Evolutionary conservation across 768 basidiomycete genomes (phyloP), one percentile per base, ranked within the genome.

Genomic region (Mycena amicta): DNA sequence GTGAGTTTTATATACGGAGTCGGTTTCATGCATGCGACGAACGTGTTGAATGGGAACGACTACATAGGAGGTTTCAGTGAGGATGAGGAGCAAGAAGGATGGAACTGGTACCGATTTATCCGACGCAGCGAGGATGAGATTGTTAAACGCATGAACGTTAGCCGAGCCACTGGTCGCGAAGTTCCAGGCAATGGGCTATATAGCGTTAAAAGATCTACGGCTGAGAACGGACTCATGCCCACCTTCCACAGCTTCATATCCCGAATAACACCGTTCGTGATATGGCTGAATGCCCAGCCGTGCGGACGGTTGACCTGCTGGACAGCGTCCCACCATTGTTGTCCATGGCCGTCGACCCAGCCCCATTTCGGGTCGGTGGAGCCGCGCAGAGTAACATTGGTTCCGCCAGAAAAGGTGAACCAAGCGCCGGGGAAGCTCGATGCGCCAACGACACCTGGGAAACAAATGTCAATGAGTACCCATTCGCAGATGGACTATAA

Each of bases 41-140:
- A 85, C 83, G 83, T 85, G 61, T 86, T 86, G 69, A 83, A 84
- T 6, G 84, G 83, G 72, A 84, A 84, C 1, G 80, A 75, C 80
- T 84, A 58, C 8, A 39, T 22, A 20, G 8, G 37, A 12, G 37
- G 59, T 11, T 60, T 40, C 53, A 16, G 45, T 4, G 30, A 23
- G 16, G 18, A n/a, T 20, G 23, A 15, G 25, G 20, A 40, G 40
- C 11, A 45, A 33, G 23, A 27, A 49, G 5, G 30, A 3, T 1
- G 40, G 40, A 16, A 25, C 33, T 46, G 62, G 53, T 59, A 77
- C 78, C 18, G 67, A 60, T 20, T 71, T 80, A 59, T 79, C 76
- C 1, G 86, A 85, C 6, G 79, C 68, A 0, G 84, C 84, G 6
- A 80, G 54, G 20, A 87, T 86, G 52, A 69, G 74, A 65, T 87